These are phyloP conservation scores for Rhypophila decipiens DNA, from an alignment of 495 filamentous ascomycete genomes.

Conservation along the genomic window DNA sequence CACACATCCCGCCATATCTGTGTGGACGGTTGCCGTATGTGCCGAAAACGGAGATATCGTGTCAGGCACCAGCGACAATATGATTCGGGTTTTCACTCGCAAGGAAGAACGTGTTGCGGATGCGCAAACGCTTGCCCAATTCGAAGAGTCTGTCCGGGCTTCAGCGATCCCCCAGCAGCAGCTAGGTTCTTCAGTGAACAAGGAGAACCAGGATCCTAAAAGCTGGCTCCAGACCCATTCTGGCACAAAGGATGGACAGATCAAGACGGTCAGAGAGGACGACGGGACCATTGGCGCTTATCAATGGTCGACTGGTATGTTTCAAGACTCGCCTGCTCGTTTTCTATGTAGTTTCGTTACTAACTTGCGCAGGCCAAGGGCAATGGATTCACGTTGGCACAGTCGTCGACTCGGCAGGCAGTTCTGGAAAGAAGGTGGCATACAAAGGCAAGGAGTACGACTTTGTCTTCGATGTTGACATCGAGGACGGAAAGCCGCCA, in stretches of 20 bases:
- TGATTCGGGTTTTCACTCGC: slow-evolving; percentile 80
- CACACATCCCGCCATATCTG: slow-evolving; percentile 93
- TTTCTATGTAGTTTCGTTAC: too few species aligned
- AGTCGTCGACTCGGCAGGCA: slow-evolving; percentile 84
- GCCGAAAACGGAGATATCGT: slow-evolving; percentile 82
- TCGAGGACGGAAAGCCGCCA: slow-evolving; percentile 90
- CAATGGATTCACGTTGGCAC: slow-evolving; percentile 85
- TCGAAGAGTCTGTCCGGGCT: slow-evolving; percentile 71
- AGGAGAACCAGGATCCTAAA: slow-evolving; percentile 79
- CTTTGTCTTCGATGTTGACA: slow-evolving; percentile 97
- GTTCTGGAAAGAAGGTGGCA: slow-evolving; percentile 62
- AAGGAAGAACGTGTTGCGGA: slow-evolving; percentile 63
- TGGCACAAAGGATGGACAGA: slow-evolving; percentile 89
- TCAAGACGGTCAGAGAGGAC: slow-evolving; percentile 78
- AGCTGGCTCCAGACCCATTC: slow-evolving; percentile 74
- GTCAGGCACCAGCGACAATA: slow-evolving; percentile 82
- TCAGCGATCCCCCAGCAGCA: slow-evolving; percentile 85
- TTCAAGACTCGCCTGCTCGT: not conserved
- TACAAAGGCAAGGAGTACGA: slow-evolving; percentile 89
- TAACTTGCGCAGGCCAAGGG: slow-evolving; percentile 30
- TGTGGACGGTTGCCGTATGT: slow-evolving; percentile 86
- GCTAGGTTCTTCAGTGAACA: slow-evolving; percentile 65
- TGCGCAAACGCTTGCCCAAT: slow-evolving; percentile 49
- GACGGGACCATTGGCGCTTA: slow-evolving; percentile 75
- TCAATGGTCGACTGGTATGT: slow-evolving; percentile 60